Evolutionary conservation across 1,284 basidiomycete genomes (phyloP), one percentile per base, ranked within the genome.

Genomic region (Moesziomyces sp.): DNA sequence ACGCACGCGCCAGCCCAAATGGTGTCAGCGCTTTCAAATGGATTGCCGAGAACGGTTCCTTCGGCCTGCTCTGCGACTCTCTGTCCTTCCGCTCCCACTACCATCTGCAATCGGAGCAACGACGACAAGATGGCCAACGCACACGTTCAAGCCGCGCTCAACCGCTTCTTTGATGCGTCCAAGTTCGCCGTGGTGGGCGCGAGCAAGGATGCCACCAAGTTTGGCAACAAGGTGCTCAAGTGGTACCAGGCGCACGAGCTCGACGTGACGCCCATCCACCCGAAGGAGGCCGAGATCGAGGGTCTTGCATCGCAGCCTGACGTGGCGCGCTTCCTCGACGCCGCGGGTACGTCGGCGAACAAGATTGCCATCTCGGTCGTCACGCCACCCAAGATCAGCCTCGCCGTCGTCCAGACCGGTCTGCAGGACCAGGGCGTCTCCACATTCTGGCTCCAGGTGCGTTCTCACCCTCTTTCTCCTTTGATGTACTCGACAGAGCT

Each of bases 221-320:
- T 69, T 50, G 80, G 80, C 1, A 81, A 83, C 69, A 78, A 78
- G 63, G 78, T 80, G 11, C 52, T 83, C 9, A 77, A 76, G 30
- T 83, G 81, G 82, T 83, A 83, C 47, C 70, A 78, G 30, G 52
- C 68, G 9, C 56, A 74, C 42, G 46, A 67, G 18, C 51, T 83
- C 46, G 59, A 76, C 5, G 70, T 73, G 3, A 79, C 78, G 3
- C 79, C 82, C 8, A 76, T 83, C 30, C 74, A 83, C 46, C 79
- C 82, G 9, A 77, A 76, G 35, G 73, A 78, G 48, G 23, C 62
- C 21, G 60, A 59, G 40, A 75, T 83, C 47, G 82, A 82, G 40
- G 58, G 56, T 8, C 30, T 73, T 5, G 28, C 52, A 3, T 71
- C 74, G 2, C 48, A 71, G 24, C 43, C 65, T 1, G 63, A 67